A percentile compares a stretch with the other conserved stretches of the same genome.
These are phyloP conservation scores for Hyphodiscus hymeniophilus DNA, from an alignment of 495 filamentous ascomycete species.

Conservation along the genomic window DNA sequence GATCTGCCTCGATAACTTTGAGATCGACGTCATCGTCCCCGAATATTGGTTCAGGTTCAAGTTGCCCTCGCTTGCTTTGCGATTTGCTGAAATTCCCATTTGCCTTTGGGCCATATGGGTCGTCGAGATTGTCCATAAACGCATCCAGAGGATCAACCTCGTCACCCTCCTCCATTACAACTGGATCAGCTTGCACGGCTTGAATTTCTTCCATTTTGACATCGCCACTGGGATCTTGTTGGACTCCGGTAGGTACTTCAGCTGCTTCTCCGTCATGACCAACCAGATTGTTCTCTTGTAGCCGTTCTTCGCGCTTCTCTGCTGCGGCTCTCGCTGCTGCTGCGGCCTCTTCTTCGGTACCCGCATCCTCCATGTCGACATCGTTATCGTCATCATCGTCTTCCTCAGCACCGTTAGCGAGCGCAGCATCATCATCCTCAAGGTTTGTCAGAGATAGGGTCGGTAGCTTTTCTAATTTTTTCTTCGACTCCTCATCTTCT, in stretches of 20 bases:
- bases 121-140: constrained; percentile 81
- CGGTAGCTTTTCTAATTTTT: constrained; percentile 81
- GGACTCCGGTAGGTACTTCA: constrained; percentile 15
- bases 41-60: constrained; percentile 78
- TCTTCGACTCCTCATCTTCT: constrained; percentile 77
- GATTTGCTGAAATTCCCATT: constrained; percentile 17
- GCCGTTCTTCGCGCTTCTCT: constrained; percentile 63
- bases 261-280: constrained; percentile 32
- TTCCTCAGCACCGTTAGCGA: constrained; percentile 51
- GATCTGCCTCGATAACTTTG: constrained; percentile 62
- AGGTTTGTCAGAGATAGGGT: constrained; percentile 57
- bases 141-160: constrained; percentile 91
- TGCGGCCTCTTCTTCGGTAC: constrained; percentile 78
- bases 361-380: constrained; percentile 64
- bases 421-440: constrained; percentile 48
- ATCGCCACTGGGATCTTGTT: constrained; percentile 29
- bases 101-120: constrained; percentile 31
- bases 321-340: constrained; percentile 76
- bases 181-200: constrained; percentile 12
- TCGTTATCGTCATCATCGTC: constrained; percentile 78
- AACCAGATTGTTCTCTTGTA: constrained; percentile 42
- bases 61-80: constrained; percentile 25
- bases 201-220: constrained; percentile 33
- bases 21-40: constrained; percentile 76
- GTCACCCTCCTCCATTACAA: constrained; percentile 45